These are phyloP conservation scores for Abrus pulchellus DNA, from an alignment of 306 rosid species.

Conservation along the genomic window DNA sequence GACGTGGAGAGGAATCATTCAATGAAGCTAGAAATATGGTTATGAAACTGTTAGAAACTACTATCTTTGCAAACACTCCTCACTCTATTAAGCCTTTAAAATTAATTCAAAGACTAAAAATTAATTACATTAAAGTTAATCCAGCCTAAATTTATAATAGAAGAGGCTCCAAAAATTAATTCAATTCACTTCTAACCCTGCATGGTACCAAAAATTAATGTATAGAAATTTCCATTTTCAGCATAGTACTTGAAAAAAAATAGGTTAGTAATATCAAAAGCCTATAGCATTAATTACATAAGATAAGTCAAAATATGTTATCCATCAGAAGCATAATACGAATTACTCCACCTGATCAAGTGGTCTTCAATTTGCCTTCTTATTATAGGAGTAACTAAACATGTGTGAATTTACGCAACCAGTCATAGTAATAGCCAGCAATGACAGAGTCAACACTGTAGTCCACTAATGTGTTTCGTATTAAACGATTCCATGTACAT, in stretches of 20 bases:
- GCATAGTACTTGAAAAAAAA: conserved; percentile 27
- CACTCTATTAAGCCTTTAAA: no score
- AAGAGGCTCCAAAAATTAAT: no score
- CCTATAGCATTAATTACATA: neutral
- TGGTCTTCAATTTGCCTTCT: conserved; percentile 97
- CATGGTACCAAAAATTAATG: neutral
- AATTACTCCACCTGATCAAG: conserved; percentile 81
- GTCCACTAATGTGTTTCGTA: conserved; percentile 94
- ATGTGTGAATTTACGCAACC: conserved; percentile 94
- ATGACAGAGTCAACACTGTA: conserved; percentile 89
- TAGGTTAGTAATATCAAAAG: neutral
- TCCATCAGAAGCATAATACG: conserved; percentile 34
- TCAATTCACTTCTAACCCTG: no score
- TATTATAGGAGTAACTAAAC: conserved; percentile 86
- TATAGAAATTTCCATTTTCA: conserved; percentile 32
- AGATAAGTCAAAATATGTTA: conserved; percentile 20
- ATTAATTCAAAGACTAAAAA: no score
- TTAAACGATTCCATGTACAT: conserved; percentile 92
- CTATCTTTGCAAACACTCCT: no score
- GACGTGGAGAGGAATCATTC: neutral
- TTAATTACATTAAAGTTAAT: no score
- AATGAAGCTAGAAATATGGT: neutral
- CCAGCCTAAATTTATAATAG: no score
- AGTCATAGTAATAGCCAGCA: conserved; percentile 86
- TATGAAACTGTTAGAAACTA: neutral